Base-by-base conservation (phyloP, 2,329 filamentous ascomycete species). In the Calonectria fujianensis region DNA sequence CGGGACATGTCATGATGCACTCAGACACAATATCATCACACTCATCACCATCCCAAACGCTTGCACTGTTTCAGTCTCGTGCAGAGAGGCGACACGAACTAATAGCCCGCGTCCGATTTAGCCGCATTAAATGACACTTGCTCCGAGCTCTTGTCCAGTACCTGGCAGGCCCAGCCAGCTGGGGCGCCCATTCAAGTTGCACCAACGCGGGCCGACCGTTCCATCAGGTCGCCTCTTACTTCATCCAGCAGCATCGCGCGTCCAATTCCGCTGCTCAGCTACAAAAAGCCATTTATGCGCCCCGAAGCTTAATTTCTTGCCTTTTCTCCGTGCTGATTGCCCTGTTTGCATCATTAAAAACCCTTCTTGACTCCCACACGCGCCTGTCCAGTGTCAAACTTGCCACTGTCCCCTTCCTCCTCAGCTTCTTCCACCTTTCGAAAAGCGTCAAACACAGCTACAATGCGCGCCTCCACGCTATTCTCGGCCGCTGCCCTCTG, bases 401-500 rank as follows among this genome's bases (percentile, higher is more conserved):
- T 24, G 24, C 57, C 20, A 32, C 65, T 64, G 10, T 31, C 64
- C 54, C 65, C 50, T 31, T 35, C 37, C 29, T 20, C 31, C 16
- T n/a, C 20, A 20, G 41, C 18, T 45, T 20, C 41, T 45, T 45
- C 18, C 10, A 8, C 41, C n/a, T n/a, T 27, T 52, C 63, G 41
- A 29, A 65, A 51, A 35, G 52, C 41, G 70, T 64, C 24, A 37
- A 41, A 11, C 18, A 48, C 29, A 67, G 37, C 18, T 29, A 86
- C 69, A 68, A 88, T 88, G 86, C 81, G 81, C 67, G 78, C 80
- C 18, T 69, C 79, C 50, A 37, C 78, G 64, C 82, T 86, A 74
- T 76, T 89, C 68, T 74, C 83, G 29, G 82, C 85, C 37, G 73
- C 87, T 48, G 77, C 85, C 48, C 81, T 90, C 74, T 83, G 84